These are phyloP conservation scores for Arabidopsis thaliana DNA, from an alignment of 345 rosid genomes.

Conservation along the genomic window DNA sequence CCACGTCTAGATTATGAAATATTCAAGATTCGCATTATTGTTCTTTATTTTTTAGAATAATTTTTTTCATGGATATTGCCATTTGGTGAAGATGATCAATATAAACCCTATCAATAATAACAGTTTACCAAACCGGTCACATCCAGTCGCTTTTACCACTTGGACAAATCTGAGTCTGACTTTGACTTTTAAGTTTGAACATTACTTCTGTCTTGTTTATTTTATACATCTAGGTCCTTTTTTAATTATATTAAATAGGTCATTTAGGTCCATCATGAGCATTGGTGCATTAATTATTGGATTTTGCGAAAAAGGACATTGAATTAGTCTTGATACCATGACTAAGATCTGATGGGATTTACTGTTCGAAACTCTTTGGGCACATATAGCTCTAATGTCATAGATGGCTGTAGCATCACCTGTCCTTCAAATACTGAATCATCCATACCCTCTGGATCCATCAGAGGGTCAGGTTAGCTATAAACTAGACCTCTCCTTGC, in stretches of 20 bases:
- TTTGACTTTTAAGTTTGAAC: slow-evolving; percentile 44
- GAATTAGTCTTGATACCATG: slow-evolving; percentile 33
- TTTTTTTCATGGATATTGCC: neutral
- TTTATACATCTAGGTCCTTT: slow-evolving; percentile 25
- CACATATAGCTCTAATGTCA: slow-evolving; percentile 30
- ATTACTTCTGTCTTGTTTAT: slow-evolving; percentile 44
- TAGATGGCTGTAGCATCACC: slow-evolving; percentile 45
- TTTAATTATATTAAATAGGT: slow-evolving; percentile 30
- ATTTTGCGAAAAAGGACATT: slow-evolving; percentile 24
- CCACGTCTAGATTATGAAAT: slow-evolving; percentile 32
- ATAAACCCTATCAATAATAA: slow-evolving; percentile 28
- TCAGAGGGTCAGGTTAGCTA: slow-evolving; percentile 40
- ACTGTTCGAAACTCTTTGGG: slow-evolving; percentile 31
- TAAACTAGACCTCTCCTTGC: slow-evolving; percentile 32
- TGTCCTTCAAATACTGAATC: slow-evolving; percentile 46
- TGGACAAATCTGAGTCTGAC: slow-evolving; percentile 42
- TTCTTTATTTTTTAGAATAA: neutral
- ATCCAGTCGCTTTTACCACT: slow-evolving; percentile 38
- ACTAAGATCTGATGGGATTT: slow-evolving; percentile 41
- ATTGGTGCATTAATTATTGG: slow-evolving; percentile 36
- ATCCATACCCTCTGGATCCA: slow-evolving; percentile 41
- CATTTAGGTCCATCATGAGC: slow-evolving; percentile 44
- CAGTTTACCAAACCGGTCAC: slow-evolving; percentile 42
- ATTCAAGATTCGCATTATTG: slow-evolving; percentile 34
- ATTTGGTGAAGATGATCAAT: slow-evolving; percentile 14